Percentiles rank a stretch among this genome's conserved stretches.
phyloP scores from a whole-genome alignment of 192 early-diverging fungal genomes.

The Pilaira anomala region DNA sequence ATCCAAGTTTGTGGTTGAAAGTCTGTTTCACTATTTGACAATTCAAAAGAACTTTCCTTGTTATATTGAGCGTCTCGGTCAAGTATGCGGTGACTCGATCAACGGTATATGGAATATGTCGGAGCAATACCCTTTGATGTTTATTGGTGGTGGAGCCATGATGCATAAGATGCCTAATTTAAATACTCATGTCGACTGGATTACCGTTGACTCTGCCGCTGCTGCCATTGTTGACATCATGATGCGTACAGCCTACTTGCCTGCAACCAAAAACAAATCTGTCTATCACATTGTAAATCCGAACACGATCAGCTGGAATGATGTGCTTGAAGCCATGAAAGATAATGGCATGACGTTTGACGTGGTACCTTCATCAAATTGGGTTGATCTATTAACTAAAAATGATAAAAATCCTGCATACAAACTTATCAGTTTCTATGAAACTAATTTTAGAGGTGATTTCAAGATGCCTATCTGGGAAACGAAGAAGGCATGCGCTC shows the following conservation, averaged over 20 bases:
- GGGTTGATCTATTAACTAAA: slow-evolving; percentile 15
- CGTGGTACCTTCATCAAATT: slow-evolving; percentile 8
- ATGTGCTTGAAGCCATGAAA: slow-evolving; percentile 12
- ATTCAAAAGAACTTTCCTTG: slow-evolving; percentile 19
- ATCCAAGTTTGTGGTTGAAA: slow-evolving; percentile 32
- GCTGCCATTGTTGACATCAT: slow-evolving; percentile 24
- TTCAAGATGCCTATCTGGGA: slow-evolving; percentile 16
- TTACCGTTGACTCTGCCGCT: slow-evolving; percentile 28
- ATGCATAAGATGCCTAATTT: slow-evolving; percentile 27
- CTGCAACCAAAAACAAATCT: background rate
- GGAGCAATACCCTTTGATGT: slow-evolving; percentile 29
- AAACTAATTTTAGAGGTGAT: background rate
- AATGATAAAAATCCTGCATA: slow-evolving; percentile 23
- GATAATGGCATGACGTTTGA: slow-evolving; percentile 16
- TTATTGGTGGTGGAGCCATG: slow-evolving; percentile 15
- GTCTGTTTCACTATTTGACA: slow-evolving; percentile 13
- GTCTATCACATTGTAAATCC: slow-evolving; percentile 33
- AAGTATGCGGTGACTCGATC: slow-evolving; percentile 28
- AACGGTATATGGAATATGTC: slow-evolving; percentile 32
- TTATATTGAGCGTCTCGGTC: slow-evolving; percentile 29
- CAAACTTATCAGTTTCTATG: slow-evolving; percentile 10
- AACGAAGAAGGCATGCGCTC: background rate
- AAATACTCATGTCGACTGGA: slow-evolving; percentile 22
- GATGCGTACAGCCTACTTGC: slow-evolving; percentile 2
- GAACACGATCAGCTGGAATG: slow-evolving; percentile 10